Conservation (phyloP, 2,329 filamentous ascomycete genomes). For the Sclerotinia nivalis region DNA sequence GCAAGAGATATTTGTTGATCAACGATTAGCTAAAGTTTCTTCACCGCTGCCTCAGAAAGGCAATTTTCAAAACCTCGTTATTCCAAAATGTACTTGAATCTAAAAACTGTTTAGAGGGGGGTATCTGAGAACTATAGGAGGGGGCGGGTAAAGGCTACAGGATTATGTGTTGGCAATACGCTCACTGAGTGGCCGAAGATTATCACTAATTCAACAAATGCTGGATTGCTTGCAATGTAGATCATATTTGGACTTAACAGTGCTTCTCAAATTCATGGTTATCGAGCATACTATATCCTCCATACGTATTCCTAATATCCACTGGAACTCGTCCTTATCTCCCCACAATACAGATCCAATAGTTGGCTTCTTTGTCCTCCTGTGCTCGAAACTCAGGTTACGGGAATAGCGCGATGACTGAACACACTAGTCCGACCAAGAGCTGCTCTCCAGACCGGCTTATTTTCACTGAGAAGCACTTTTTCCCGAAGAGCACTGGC, state of each 20-base stretch:
- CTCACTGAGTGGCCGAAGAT: too few species aligned
- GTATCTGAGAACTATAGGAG: too few species aligned
- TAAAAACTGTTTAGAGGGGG: too few species aligned
- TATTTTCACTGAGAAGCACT: constrained; percentile 5
- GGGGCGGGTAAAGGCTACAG: too few species aligned
- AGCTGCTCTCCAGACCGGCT: constrained; percentile 1
- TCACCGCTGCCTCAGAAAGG: too few species aligned
- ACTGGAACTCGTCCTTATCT: neutral
- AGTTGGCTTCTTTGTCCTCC: neutral
- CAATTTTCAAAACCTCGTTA: too few species aligned
- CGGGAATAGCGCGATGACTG: neutral
- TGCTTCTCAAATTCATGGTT: neutral
- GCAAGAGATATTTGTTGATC: too few species aligned
- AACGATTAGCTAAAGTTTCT: too few species aligned
- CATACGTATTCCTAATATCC: neutral
- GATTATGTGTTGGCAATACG: too few species aligned
- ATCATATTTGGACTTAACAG: neutral
- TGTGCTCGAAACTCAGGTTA: neutral
- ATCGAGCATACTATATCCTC: neutral
- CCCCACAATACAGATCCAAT: neutral
- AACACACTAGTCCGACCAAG: constrained; percentile 7
- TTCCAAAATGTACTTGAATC: too few species aligned
- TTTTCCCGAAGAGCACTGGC: neutral
- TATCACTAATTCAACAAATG: too few species aligned
- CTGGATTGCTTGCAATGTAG: too few species aligned